Base-by-base conservation (phyloP, 148 eudicot species). In the Rhododendron williamsianum region DNA sequence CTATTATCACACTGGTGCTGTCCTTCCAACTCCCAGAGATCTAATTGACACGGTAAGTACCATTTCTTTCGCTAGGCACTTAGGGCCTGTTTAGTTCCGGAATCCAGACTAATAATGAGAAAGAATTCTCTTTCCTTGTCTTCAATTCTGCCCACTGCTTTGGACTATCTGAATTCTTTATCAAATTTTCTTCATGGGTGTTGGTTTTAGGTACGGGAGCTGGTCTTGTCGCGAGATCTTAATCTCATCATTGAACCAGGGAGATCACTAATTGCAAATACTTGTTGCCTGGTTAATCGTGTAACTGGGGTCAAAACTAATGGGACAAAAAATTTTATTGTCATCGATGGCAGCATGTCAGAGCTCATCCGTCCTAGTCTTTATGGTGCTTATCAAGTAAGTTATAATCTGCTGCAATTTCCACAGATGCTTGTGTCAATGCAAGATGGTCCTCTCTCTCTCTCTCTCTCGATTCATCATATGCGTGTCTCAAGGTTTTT, bases 271-370 rank as follows among this genome's bases (percentile, higher is more conserved):
- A 93, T 96, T 82, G 99, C 98, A 65, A 95, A 97, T 81, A 95
- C 98, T 46, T 94, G 99, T 87, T 95, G 99, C 90, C 87, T 97
- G 52, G 95, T 97, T 45, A 95, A 94, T 87, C 98, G 91, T 82
- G 98, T 97, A 82, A 95, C 97, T 49, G 99, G 99, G 72, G 98
- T 97, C 19, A 97, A 97, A 89, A 95, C 99, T 60, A 95, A 97
- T 76, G 98, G 99, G 56, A 91, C 99, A 9, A 97, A 94, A 51
- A 97, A 93, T 79, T 97, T 97, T 71, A 82, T 95, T 56, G 98
- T 97, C 83, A 90, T 97, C 84, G 99, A 97, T 89, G 99, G 99
- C 25, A 97, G 99, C 92, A 97, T 97, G 99, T 92, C 99, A 67
- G 99, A 97, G 87, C 96, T 97, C 84, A 97, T 97, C 63, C 98